phyloP scores from a whole-genome alignment of 768 basidiomycete genomes.

The Hypsizygus marmoreus region DNA sequence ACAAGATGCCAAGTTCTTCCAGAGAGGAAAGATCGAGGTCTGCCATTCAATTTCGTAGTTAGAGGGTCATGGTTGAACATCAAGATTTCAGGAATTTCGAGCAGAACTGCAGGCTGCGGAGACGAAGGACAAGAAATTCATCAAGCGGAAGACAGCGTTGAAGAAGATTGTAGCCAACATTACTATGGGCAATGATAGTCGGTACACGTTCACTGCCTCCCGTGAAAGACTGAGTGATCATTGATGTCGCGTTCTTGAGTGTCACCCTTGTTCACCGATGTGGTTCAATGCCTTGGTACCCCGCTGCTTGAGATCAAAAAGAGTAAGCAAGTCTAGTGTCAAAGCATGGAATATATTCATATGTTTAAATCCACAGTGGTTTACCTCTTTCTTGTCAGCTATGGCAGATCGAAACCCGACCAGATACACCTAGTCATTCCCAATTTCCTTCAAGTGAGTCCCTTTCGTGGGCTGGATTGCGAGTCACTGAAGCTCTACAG shows the following conservation, averaged over 20 bases:
- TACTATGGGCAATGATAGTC: slow-evolving; percentile 99
- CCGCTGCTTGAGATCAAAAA: slow-evolving; percentile 98
- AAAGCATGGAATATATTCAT: background rate
- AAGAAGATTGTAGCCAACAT: slow-evolving; percentile 99
- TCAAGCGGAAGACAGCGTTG: slow-evolving; percentile 89
- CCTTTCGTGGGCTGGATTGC: too few relatives aligned
- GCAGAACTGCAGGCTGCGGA: slow-evolving; percentile 90
- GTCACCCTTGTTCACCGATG: slow-evolving; percentile 94
- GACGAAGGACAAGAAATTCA: slow-evolving; percentile 94
- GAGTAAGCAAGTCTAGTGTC: slow-evolving; percentile 57
- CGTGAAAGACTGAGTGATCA: slow-evolving; percentile 19
- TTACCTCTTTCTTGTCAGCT: slow-evolving; percentile 96
- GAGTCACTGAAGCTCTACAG: slow-evolving; percentile 48
- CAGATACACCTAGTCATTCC: slow-evolving; percentile 91
- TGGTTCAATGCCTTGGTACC: slow-evolving; percentile 92
- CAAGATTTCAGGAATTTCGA: slow-evolving; percentile 71
- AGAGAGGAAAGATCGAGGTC: slow-evolving; percentile 90
- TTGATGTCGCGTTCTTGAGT: slow-evolving; percentile 47
- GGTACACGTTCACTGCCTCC: slow-evolving; percentile 41
- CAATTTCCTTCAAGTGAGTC: slow-evolving; percentile 80
- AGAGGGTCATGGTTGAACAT: slow-evolving; percentile 2
- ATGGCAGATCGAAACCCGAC: slow-evolving; percentile 91
- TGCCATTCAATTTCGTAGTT: slow-evolving; percentile 13
- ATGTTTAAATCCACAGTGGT: slow-evolving; percentile 65
- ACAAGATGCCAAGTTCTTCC: slow-evolving; percentile 92